Evolutionary conservation across 2,329 filamentous ascomycete species (phyloP).

Genomic region (Monosporascus sp.): DNA sequence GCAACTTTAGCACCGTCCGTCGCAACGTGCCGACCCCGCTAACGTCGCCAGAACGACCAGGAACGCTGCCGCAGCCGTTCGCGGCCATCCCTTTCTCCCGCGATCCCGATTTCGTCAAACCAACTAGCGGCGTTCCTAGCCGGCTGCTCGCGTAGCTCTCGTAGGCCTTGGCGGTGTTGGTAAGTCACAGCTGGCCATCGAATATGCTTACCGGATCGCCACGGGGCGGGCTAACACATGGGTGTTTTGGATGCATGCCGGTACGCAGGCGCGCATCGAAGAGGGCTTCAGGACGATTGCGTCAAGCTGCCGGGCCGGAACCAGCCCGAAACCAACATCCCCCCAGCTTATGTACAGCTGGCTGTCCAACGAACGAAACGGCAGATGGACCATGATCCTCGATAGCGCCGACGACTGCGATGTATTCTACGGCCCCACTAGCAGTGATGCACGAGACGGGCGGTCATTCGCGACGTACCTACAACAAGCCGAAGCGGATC

Average conservation of each 20-base stretch:
- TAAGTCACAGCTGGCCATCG: constrained; percentile 15
- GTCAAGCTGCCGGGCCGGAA: constrained; percentile 21
- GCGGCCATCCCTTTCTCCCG: constrained; percentile 7
- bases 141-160: constrained; percentile 8
- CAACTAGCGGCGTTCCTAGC: not conserved
- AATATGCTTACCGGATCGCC: constrained; percentile 11
- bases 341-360: constrained; percentile 23
- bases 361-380: constrained; percentile 23
- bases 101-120: constrained; percentile 7
- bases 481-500: constrained; percentile 20
- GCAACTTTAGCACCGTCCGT: too few relatives aligned
- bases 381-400: constrained; percentile 30
- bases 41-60: constrained; percentile 4
- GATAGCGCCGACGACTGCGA: constrained; percentile 31
- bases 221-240: too few relatives aligned
- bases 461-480: constrained; percentile 13
- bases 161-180: constrained; percentile 12
- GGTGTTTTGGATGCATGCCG: constrained; percentile 30
- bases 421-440: constrained; percentile 17
- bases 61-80: constrained; percentile 5
- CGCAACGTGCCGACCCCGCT: too few relatives aligned
- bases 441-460: not conserved
- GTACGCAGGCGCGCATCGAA: constrained; percentile 23
- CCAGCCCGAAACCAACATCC: constrained; percentile 16
- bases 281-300: constrained; percentile 29